A percentile compares a stretch with the other conserved stretches of the same genome.
These are phyloP conservation scores for Aspergillus brasiliensis DNA, from an alignment of 2,329 filamentous ascomycete genomes.

Conservation along the genomic window DNA sequence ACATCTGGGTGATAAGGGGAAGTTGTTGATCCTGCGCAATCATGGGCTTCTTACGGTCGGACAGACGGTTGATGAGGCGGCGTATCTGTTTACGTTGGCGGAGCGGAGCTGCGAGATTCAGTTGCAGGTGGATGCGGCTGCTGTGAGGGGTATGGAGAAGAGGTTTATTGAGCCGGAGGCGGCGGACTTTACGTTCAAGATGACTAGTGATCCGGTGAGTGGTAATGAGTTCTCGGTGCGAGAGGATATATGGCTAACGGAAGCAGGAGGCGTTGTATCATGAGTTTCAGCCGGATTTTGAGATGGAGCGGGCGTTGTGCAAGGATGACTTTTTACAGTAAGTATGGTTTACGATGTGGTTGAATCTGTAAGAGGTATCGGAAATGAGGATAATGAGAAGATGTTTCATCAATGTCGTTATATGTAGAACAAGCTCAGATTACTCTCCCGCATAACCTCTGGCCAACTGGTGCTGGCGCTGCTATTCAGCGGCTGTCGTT, in stretches of 20 bases:
- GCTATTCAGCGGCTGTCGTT: constrained; percentile 9
- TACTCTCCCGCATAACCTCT: constrained; percentile 5
- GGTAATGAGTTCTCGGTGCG: no score
- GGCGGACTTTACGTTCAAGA: constrained; percentile 32
- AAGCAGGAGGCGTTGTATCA: neutral
- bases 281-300: neutral
- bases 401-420: neutral
- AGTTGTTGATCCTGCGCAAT: constrained; percentile 67
- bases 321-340: neutral
- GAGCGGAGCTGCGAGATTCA: constrained; percentile 71
- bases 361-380: neutral
- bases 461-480: constrained; percentile 3
- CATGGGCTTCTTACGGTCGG: constrained; percentile 74
- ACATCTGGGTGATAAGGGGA: constrained; percentile 60
- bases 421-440: constrained; percentile 8
- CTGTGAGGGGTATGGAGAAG: constrained; percentile 54
- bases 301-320: neutral
- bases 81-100: constrained; percentile 68
- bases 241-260: neutral
- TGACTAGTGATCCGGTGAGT: constrained; percentile 12
- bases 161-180: constrained; percentile 58
- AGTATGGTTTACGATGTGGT: neutral
- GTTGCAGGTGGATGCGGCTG: constrained; percentile 68
- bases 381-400: neutral
- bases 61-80: constrained; percentile 71